phyloP scores from a whole-genome alignment of 345 rosid species.

The Eucalyptus pauciflora region DNA sequence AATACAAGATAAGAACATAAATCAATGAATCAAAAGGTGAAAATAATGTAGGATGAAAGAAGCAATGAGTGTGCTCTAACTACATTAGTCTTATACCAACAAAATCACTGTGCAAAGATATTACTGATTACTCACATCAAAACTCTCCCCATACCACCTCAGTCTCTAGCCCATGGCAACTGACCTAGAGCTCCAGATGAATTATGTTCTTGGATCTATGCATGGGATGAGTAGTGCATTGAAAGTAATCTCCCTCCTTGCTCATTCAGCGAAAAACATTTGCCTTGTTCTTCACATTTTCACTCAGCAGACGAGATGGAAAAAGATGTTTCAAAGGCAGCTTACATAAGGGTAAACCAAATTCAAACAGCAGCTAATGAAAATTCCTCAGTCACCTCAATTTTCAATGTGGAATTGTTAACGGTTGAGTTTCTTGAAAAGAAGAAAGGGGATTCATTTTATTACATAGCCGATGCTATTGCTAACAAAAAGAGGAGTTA shows the following conservation, averaged over 20 bases:
- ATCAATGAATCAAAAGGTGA: neutral
- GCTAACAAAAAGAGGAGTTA: neutral
- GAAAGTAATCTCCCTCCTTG: neutral
- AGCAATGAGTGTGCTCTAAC: neutral
- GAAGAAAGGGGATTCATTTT: neutral
- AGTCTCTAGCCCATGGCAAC: neutral
- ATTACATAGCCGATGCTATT: neutral
- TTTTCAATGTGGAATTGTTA: neutral
- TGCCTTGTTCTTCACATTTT: neutral
- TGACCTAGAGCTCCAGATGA: neutral
- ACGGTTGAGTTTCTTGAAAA: neutral
- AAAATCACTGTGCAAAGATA: neutral
- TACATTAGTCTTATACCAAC: neutral
- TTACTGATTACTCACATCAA: neutral
- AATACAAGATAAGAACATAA: neutral
- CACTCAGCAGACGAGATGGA: neutral
- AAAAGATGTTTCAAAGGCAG: neutral
- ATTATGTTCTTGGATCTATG: neutral
- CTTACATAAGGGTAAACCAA: neutral
- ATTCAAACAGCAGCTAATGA: neutral
- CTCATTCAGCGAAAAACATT: neutral
- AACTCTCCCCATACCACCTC: neutral
- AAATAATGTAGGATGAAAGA: neutral
- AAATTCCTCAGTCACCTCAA: neutral
- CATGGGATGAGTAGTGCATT: neutral